Percentiles rank a stretch among this genome's conserved stretches.
phyloP scores from a whole-genome alignment of 1,284 basidiomycete species.

The Heliocybe sulcata region DNA sequence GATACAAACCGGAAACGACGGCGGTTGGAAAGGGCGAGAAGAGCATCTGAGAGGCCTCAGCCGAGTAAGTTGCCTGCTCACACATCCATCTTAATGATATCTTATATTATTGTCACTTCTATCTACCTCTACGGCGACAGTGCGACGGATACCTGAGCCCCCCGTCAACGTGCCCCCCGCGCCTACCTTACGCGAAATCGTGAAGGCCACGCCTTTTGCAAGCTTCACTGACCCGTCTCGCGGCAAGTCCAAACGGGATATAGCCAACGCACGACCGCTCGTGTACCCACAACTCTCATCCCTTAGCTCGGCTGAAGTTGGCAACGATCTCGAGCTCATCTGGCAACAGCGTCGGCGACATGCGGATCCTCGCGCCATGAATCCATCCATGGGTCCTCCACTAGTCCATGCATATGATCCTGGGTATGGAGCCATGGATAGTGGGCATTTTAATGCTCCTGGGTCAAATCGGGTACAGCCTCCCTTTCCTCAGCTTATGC shows the following conservation, averaged over 20 bases:
- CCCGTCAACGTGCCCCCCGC: constrained; percentile 22
- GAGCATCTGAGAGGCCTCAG: constrained; percentile 65
- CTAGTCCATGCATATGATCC: background rate
- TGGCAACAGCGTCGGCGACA: constrained; percentile 32
- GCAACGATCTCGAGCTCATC: constrained; percentile 48
- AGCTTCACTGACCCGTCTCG: constrained; percentile 11
- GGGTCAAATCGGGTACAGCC: background rate
- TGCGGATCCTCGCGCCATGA: constrained; percentile 15
- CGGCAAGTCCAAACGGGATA: constrained; percentile 8
- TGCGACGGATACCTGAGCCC: constrained; percentile 24
- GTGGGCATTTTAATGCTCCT: background rate
- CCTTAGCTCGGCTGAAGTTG: constrained; percentile 42
- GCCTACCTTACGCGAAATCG: constrained; percentile 26
- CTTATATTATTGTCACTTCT: background rate
- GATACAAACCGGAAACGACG: constrained; percentile 79
- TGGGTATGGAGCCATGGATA: background rate
- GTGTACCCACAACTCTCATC: constrained; percentile 50
- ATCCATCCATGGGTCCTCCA: background rate
- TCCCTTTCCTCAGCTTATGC: constrained; percentile 10
- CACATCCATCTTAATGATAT: background rate
- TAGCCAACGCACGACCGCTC: constrained; percentile 15
- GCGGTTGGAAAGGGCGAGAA: constrained; percentile 73
- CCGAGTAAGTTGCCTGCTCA: constrained; percentile 37
- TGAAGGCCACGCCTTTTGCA: constrained; percentile 22
- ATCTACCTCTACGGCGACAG: constrained; percentile 12